Base-by-base conservation (phyloP, 2,329 filamentous ascomycete species). In the Nigrograna mackinnonii region DNA sequence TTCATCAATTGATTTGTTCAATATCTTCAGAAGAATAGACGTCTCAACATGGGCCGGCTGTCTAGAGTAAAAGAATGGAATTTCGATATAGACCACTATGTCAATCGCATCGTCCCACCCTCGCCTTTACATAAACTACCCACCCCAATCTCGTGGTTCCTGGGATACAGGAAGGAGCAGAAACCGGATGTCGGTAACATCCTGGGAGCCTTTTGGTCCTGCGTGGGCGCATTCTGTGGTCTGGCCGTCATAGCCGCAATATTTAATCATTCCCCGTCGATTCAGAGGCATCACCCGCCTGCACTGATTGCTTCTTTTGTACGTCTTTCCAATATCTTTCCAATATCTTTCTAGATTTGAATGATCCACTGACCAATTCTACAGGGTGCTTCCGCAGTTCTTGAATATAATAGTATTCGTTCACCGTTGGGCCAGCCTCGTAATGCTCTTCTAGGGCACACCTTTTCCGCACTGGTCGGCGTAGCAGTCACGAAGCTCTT, bases 71-170 rank as follows among this genome's bases (percentile, higher is more conserved):
- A 50, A 39, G 43, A 47, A 6, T 66, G 62, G 50, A 76, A 85
- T 58, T 83, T 95, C 68, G 82, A 94, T 68, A 80, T 95, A 50
- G 91, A 96, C 74, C 71, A 69, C n/a, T 82, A 85, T 62, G 64
- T 95, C 37, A 90, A 92, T 63, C 86, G 78, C 3, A 75, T 83
- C 46, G 61, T 95, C 18, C 87, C 87, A 6, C 72, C 79, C 12
- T 85, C 86, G 30, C 81, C 79, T 54, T 79, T 89, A 63, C 71
- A 78, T 20, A 70, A 73, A 33, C 60, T 95, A 1, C 91, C 90
- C 0, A 74, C 73, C 35, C 79, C 79, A 0, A 60, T 94, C 16
- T 79, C 87, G 16, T 79, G 83, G 52, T 86, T 89, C 54, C 70
- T 95, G 2, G 74, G 75, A 3, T 70, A 75, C 45, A 59, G 74